phyloP scores from a whole-genome alignment of 345 rosid species.

The Acer yangbiense region DNA sequence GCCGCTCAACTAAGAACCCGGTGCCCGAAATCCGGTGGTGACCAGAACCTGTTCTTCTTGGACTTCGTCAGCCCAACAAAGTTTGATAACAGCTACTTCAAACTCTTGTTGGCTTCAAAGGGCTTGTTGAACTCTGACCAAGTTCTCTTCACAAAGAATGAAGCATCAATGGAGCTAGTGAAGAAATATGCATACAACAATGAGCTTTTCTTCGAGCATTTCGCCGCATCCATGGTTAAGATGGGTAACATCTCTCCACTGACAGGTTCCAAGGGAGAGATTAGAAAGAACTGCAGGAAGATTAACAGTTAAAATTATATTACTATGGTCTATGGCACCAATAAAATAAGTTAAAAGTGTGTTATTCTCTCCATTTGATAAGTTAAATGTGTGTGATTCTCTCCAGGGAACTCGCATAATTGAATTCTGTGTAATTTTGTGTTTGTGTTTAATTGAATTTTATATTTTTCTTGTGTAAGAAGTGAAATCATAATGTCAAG shows the following conservation, averaged over 20 bases:
- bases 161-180: constrained; percentile 63
- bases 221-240: constrained; percentile 81
- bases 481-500: not conserved
- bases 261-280: constrained; percentile 79
- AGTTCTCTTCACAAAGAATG: constrained; percentile 59
- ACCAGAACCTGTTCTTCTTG: constrained; percentile 64
- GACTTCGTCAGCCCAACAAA: constrained; percentile 56
- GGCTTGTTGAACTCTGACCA: constrained; percentile 86
- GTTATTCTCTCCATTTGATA: not conserved
- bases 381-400: no score
- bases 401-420: no score
- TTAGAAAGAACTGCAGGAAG: constrained; percentile 78
- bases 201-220: constrained; percentile 69
- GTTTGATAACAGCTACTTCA: constrained; percentile 89
- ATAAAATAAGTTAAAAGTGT: not conserved
- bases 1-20: constrained; percentile 44
- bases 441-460: not conserved
- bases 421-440: not conserved
- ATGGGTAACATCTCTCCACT: constrained; percentile 90
- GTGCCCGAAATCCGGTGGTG: constrained; percentile 73
- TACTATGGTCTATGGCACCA: not conserved
- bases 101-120: constrained; percentile 62
- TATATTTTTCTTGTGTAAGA: not conserved
- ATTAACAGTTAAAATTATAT: constrained; percentile 45
- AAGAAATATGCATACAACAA: constrained; percentile 68